A percentile compares a stretch with the other conserved stretches of the same genome.
Evolutionary conservation across 805 yeast species (phyloP).

Genomic region (Wilhelminamyces savonicus): DNA sequence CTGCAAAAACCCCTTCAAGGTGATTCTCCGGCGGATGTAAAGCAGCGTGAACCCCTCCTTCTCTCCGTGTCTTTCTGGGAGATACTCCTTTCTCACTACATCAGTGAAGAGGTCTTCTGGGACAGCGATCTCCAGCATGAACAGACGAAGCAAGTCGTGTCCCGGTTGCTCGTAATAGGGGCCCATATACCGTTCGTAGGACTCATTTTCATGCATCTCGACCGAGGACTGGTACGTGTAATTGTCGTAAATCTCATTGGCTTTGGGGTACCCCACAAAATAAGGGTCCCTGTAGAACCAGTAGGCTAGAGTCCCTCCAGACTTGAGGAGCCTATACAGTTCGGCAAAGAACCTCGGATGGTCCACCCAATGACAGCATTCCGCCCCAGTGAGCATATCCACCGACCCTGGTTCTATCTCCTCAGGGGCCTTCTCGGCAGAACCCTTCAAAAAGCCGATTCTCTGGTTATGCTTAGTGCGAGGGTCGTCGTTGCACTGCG

Average conservation of each 20-base stretch:
- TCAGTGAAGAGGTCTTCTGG: conserved; percentile 19
- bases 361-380: conserved; percentile 83
- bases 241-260: conserved; percentile 48
- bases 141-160: conserved; percentile 27
- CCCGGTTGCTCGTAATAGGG: conserved; percentile 45
- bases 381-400: conserved; percentile 73
- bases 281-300: conserved; percentile 80
- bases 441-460: conserved; percentile 15
- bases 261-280: conserved; percentile 45
- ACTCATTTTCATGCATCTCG: conserved; percentile 8
- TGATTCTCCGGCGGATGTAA: conserved; percentile 12
- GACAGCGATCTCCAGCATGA: conserved; percentile 32
- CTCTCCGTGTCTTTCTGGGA: conserved; percentile 15
- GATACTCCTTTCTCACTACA: conserved; percentile 19
- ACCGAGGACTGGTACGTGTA: conserved; percentile 37
- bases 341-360: conserved; percentile 47
- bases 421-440: conserved; percentile 21
- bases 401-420: conserved; percentile 24
- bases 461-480: conserved; percentile 7
- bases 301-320: conserved; percentile 63
- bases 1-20: conserved; percentile 14
- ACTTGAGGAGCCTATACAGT: conserved; percentile 43
- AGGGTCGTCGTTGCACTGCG: conserved; percentile 15
- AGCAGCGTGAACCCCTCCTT: conserved; percentile 11
- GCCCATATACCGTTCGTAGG: conserved; percentile 44